Evolutionary conservation across 179 eudicot genomes (phyloP).

Genomic region (Sideroxylon spinosum): DNA sequence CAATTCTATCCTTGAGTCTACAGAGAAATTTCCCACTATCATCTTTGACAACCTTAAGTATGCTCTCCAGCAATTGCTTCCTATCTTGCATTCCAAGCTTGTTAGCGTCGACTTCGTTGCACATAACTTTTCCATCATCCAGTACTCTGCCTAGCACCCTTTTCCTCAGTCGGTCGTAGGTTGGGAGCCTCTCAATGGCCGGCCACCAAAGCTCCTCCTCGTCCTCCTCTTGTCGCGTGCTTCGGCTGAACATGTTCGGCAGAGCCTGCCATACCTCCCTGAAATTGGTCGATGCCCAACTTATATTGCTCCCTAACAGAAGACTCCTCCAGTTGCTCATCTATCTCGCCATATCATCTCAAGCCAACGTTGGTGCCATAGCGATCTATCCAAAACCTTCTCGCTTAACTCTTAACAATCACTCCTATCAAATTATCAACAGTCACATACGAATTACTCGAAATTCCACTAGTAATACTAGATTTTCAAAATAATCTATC

Average conservation of each 20-base stretch:
- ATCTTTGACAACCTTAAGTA: constrained; percentile 4
- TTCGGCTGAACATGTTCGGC: constrained; percentile 18
- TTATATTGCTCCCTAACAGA: constrained; percentile 7
- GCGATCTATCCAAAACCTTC: too few species aligned
- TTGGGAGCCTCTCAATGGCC: constrained; percentile 22
- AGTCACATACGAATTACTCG: too few species aligned
- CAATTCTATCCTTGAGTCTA: constrained; percentile 1
- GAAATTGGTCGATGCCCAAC: constrained; percentile 11
- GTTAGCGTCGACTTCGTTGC: not conserved
- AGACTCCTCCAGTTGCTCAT: constrained; percentile 20
- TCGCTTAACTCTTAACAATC: too few species aligned
- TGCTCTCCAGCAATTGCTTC: not conserved
- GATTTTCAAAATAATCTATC: too few species aligned
- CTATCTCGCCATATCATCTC: constrained; percentile 28
- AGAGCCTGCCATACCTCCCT: constrained; percentile 21
- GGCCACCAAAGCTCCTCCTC: constrained; percentile 22
- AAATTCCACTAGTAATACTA: too few species aligned
- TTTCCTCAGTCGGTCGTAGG: constrained; percentile 21
- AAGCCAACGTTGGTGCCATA: too few species aligned
- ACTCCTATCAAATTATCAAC: too few species aligned
- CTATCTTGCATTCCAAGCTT: constrained; percentile 4
- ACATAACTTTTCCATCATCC: not conserved
- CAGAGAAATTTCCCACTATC: constrained; percentile 14
- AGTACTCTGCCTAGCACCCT: constrained; percentile 5
- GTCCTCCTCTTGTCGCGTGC: constrained; percentile 19